Base-by-base conservation (phyloP, 2,329 filamentous ascomycete genomes). In the Metarhizium anisopliae region DNA sequence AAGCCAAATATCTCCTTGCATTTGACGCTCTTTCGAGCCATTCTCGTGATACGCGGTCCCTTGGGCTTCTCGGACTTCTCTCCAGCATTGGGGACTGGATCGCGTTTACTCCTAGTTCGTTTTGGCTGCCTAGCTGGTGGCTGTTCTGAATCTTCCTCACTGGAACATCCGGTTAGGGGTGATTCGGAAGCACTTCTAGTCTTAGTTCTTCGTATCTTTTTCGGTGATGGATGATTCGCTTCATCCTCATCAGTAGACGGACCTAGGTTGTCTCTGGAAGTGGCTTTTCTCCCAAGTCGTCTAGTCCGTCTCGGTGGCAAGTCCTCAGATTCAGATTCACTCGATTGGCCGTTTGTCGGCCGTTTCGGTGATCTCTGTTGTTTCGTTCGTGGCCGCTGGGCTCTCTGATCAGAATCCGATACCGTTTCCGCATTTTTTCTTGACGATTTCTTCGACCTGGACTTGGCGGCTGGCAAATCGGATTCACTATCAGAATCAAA, bases 1-100 rank as follows among this genome's bases (percentile, higher is more conserved):
- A 72, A 74, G 3, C 76, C 76, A 52, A 78, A 67, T n/a, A 78
- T 70, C 55, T 78, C 76, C 58, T 66, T 74, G 62, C 76, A 77
- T 58, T 70, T 76, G 49, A 78, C 65, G 47, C 73, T 72, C 60
- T 72, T 76, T 25, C 72, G 70, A 29, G 68, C 63, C 56, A 78
- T 65, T 47, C 64, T 71, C 1, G 69, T 68, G 18, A 78, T 67
- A 8, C 69, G 69, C 11, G 73, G 74, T 2, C 66, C 66, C 20
- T 51, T 47, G n/a, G 10, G 53, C 35, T n/a, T 47, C 25, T 40
- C n/a, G 4, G 35, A 4, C 47, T 42, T 20, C 20, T 50, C 35
- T 30, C 35, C 25, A 14, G 2, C 25, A 16, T 40, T n/a, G 2
- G 18, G 16, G 5, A 51, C 49, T 14, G 20, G 5, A 11, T 50